phyloP scores from a whole-genome alignment of 805 yeast species.

The Zygosaccharomyces lentus region DNA sequence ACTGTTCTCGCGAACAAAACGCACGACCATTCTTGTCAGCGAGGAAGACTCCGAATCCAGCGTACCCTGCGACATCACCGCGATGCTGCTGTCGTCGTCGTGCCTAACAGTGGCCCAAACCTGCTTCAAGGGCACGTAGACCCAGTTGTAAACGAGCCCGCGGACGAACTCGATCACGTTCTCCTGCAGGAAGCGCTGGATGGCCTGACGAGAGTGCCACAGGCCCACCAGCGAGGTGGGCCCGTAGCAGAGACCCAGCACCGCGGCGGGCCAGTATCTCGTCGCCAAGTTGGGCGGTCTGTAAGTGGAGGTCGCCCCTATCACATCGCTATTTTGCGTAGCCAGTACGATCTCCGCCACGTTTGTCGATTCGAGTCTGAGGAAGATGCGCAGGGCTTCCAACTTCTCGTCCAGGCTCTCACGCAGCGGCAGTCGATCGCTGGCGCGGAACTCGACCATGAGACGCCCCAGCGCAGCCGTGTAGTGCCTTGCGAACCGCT shows the following conservation, averaged over 20 bases:
- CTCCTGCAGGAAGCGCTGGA: slow-evolving; percentile 51
- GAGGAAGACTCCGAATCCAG: slow-evolving; percentile 74
- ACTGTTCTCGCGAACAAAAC: slow-evolving; percentile 33
- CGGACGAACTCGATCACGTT: slow-evolving; percentile 58
- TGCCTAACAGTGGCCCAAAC: slow-evolving; percentile 78
- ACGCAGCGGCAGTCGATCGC: neutral
- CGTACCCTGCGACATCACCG: slow-evolving; percentile 75
- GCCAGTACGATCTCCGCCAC: slow-evolving; percentile 2
- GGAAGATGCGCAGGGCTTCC: slow-evolving; percentile 8
- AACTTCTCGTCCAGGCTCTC: slow-evolving; percentile 2
- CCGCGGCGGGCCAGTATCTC: slow-evolving; percentile 65
- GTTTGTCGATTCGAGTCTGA: slow-evolving; percentile 1
- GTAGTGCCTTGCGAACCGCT: slow-evolving; percentile 9
- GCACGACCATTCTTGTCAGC: slow-evolving; percentile 82
- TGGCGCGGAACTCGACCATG: slow-evolving; percentile 15
- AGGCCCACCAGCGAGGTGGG: slow-evolving; percentile 45
- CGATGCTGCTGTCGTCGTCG: slow-evolving; percentile 68
- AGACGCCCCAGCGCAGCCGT: slow-evolving; percentile 22
- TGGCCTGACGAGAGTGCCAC: slow-evolving; percentile 49
- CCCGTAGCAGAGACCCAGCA: slow-evolving; percentile 44
- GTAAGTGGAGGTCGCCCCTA: neutral
- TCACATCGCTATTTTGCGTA: neutral
- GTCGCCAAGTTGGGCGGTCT: slow-evolving; percentile 40
- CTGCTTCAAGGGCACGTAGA: slow-evolving; percentile 66
- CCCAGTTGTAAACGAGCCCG: slow-evolving; percentile 80